phyloP scores from a whole-genome alignment of 306 rosid species.

The Lathyrus tuberosus region DNA sequence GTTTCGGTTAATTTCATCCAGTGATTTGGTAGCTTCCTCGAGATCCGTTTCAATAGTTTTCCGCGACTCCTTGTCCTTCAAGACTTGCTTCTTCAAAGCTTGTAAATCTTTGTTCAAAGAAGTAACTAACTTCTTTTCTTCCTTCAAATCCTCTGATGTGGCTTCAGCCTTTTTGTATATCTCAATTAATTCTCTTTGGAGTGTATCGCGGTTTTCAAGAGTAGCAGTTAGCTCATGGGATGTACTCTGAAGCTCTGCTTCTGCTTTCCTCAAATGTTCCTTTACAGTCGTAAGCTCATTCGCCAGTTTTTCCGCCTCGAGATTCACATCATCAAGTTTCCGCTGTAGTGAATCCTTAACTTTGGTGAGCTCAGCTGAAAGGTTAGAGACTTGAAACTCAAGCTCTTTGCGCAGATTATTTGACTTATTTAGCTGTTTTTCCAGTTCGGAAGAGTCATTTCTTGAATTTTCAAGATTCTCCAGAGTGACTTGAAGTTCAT shows the following conservation, averaged over 20 bases:
- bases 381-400: constrained; percentile 56
- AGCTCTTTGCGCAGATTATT: constrained; percentile 49
- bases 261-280: constrained; percentile 55
- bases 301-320: constrained; percentile 47
- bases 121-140: constrained; percentile 60
- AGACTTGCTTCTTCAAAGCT: constrained; percentile 65
- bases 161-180: constrained; percentile 68
- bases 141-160: constrained; percentile 55
- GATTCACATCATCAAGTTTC: constrained; percentile 60
- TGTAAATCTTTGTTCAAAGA: constrained; percentile 59
- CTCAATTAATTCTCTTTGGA: constrained; percentile 65
- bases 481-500: constrained; percentile 51
- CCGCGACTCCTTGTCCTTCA: constrained; percentile 57
- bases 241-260: constrained; percentile 53
- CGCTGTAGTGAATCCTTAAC: constrained; percentile 60
- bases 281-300: constrained; percentile 58
- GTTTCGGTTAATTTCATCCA: constrained; percentile 78
- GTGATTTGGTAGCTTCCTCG: constrained; percentile 75
- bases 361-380: constrained; percentile 62
- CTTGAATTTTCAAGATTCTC: constrained; percentile 69
- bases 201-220: constrained; percentile 55
- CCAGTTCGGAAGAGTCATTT: constrained; percentile 58
- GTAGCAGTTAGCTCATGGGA: constrained; percentile 53
- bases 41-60: constrained; percentile 67
- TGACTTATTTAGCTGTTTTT: constrained; percentile 52